Base-by-base conservation (phyloP, 225 moss, liverwort and hornwort species). In the Bryum argenteum region DNA sequence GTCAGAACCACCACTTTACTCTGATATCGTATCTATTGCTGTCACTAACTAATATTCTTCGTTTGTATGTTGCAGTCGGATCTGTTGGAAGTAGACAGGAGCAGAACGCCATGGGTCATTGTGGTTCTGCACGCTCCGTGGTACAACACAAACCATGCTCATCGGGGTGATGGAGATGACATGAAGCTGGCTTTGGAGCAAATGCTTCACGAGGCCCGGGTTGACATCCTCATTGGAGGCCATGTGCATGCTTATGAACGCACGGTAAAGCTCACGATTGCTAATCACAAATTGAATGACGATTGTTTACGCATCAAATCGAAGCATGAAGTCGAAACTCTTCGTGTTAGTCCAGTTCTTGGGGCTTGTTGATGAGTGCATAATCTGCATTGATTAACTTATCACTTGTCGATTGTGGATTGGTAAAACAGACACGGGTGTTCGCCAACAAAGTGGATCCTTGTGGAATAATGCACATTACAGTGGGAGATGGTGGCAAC, bases 171-270 rank as follows among this genome's bases (percentile, higher is more conserved):
- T 15, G 91, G 91, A 65, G 81, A 89, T 73, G 85, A 23, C 15
- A 91, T 91, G 91, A 71, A 83, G 66, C 43, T 24, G 41, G 81
- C 77, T 3, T 72, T 91, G 79, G 91, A 89, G 72, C 65, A 77
- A 52, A 56, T 89, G 58, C 71, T 91, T 0, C 85, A 89, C 59
- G 74, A 71, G 45, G 87, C 87, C 28, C 74, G 78, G 54, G 89
- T 87, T 16, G 91, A 91, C 65, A 73, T 91, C 51, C 0, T 91
- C 52, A 28, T 91, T 63, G 81, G 51, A 14, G 91, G 91, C 52
- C 91, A 91, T 65, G 89, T 91, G 21, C 91, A 91, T 82, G 91
- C 91, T 15, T 91, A 89, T 20, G 91, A 91, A 76, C 91, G 91
- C 66, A 77, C 79, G 81, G 91, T 91, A 80, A 41, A 73, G 33